Evolutionary conservation across 352 stramenopile species (phyloP).

Genomic region (Globisporangium yorkense): DNA sequence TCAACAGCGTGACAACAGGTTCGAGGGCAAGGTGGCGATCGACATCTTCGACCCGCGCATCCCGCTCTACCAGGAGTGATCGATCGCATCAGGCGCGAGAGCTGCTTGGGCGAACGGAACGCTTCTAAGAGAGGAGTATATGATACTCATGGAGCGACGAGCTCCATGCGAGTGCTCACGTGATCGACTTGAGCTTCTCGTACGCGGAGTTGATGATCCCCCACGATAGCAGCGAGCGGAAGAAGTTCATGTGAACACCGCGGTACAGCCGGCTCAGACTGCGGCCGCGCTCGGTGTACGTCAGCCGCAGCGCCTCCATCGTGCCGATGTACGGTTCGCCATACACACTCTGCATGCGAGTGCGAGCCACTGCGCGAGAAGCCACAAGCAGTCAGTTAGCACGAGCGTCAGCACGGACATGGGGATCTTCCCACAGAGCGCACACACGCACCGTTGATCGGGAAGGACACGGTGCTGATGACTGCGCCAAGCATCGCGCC

Average conservation of each 20-base stretch:
- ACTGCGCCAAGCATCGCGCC: slow-evolving; percentile 75
- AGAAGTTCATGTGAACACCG: slow-evolving; percentile 87
- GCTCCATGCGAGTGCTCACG: not conserved
- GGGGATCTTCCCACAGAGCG: not conserved
- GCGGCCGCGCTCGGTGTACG: slow-evolving; percentile 63
- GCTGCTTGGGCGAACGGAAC: no score
- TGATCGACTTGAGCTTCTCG: slow-evolving; percentile 80
- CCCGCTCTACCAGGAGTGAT: not conserved
- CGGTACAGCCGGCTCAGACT: slow-evolving; percentile 68
- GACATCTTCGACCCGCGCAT: not conserved
- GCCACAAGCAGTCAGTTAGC: not conserved
- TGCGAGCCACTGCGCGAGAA: slow-evolving; percentile 38
- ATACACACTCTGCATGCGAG: slow-evolving; percentile 81
- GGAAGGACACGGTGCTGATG: slow-evolving; percentile 83
- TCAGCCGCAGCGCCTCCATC: slow-evolving; percentile 50
- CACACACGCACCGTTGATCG: slow-evolving; percentile 57
- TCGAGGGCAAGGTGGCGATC: not conserved
- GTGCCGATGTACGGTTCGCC: slow-evolving; percentile 54
- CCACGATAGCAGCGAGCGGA: slow-evolving; percentile 82
- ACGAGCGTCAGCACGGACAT: not conserved
- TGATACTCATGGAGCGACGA: not conserved
- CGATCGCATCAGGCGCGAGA: no score
- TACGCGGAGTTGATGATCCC: slow-evolving; percentile 90
- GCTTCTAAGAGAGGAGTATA: no score
- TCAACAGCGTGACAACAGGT: not conserved